Percentiles rank a stretch among this genome's conserved stretches.
Conservation (phyloP, 148 eudicot species). For the Rheum nobile region DNA sequence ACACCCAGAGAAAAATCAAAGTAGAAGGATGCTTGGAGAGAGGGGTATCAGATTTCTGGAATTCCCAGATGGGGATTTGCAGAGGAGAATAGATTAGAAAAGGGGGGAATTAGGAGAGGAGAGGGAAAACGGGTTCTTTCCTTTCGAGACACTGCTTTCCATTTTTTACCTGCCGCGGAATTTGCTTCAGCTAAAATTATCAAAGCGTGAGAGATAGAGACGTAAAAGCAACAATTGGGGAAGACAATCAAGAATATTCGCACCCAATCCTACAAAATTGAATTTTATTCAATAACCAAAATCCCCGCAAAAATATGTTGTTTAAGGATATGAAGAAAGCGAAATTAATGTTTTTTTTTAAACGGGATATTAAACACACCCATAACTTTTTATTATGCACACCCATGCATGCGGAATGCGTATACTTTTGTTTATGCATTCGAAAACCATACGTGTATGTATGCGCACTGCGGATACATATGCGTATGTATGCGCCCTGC, state of each 20-base stretch:
- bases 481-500: no score
- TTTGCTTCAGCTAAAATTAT: not conserved
- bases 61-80: not conserved
- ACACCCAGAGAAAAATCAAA: not conserved
- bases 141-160: not conserved
- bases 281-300: not conserved
- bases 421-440: no score
- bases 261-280: not conserved
- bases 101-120: not conserved
- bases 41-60: not conserved
- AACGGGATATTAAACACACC: no score
- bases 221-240: constrained; percentile 6
- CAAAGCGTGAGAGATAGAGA: not conserved
- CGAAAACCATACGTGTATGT: no score
- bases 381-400: no score
- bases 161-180: not conserved
- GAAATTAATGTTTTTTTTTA: not conserved
- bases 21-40: not conserved
- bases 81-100: not conserved
- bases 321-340: not conserved
- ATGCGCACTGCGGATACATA: no score
- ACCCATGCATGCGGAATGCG: no score
- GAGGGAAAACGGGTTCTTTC: not conserved
- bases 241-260: not conserved
- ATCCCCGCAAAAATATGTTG: not conserved